These are phyloP conservation scores for Parathielavia appendiculata DNA, from an alignment of 495 filamentous ascomycete genomes.

Conservation along the genomic window DNA sequence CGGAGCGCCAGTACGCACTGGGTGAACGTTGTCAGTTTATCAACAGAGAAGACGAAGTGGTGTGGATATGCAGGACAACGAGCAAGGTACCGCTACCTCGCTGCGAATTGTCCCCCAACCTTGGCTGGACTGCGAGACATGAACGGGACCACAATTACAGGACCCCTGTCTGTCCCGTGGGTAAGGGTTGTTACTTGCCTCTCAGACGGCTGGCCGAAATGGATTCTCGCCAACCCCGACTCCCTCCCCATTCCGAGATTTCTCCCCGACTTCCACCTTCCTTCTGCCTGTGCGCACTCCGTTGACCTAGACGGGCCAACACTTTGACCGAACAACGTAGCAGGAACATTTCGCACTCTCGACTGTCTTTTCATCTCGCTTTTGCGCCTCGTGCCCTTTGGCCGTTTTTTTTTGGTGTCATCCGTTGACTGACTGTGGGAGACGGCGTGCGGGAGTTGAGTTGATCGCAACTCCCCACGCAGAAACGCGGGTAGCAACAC, in stretches of 20 bases:
- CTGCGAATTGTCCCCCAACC: not conserved
- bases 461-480: not conserved
- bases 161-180: slow-evolving; percentile 15
- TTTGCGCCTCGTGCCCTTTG: not conserved
- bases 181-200: slow-evolving; percentile 21
- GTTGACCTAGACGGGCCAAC: not conserved
- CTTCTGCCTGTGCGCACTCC: slow-evolving; percentile 14
- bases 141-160: slow-evolving; percentile 19
- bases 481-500: not conserved
- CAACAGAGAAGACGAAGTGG: not conserved
- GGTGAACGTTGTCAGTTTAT: not conserved
- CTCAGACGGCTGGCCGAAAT: slow-evolving; percentile 19
- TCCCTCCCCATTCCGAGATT: slow-evolving; percentile 30
- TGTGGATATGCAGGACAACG: not conserved
- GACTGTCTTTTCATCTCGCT: not conserved
- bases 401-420: not conserved
- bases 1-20: not conserved
- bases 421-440: not conserved
- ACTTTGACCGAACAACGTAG: not conserved
- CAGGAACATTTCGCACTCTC: not conserved
- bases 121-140: slow-evolving; percentile 24
- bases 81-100: slow-evolving; percentile 1
- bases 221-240: slow-evolving; percentile 26
- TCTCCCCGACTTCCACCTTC: slow-evolving; percentile 25
- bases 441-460: not conserved